These are phyloP conservation scores for Magnolia changhungtana DNA, from an alignment of 164 flowering plant genomes.

Conservation along the genomic window DNA sequence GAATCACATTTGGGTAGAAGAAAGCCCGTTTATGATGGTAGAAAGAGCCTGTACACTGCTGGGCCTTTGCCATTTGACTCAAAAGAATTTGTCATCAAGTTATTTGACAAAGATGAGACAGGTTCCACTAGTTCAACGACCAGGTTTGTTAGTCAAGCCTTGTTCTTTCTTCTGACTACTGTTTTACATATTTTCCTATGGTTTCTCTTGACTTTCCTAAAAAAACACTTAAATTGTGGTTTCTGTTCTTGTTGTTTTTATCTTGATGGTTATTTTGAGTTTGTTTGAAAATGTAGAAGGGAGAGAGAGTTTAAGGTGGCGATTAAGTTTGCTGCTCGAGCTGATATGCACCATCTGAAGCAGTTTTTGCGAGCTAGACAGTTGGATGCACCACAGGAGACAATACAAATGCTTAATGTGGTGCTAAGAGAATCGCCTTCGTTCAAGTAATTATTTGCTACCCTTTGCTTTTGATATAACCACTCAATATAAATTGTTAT, in stretches of 20 bases:
- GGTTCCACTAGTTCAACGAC: neutral
- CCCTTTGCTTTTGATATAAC: neutral
- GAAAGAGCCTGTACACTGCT: constrained; percentile 59
- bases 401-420: constrained; percentile 69
- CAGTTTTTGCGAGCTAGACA: constrained; percentile 43
- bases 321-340: constrained; percentile 48
- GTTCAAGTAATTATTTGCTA: constrained; percentile 18
- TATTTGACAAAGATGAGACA: constrained; percentile 27
- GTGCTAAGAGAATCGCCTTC: constrained; percentile 55
- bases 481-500: neutral
- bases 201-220: neutral
- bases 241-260: neutral
- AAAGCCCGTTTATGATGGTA: constrained; percentile 69
- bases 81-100: constrained; percentile 48
- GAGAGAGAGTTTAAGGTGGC: constrained; percentile 57
- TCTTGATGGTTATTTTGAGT: neutral
- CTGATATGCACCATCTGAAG: constrained; percentile 45
- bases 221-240: neutral
- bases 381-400: constrained; percentile 60
- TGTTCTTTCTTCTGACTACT: no score
- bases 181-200: neutral
- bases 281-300: constrained; percentile 30
- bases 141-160: constrained; percentile 9
- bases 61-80: constrained; percentile 54
- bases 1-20: constrained; percentile 38